Conservation (phyloP, 495 filamentous ascomycete genomes). For the Neurospora discreta region DNA sequence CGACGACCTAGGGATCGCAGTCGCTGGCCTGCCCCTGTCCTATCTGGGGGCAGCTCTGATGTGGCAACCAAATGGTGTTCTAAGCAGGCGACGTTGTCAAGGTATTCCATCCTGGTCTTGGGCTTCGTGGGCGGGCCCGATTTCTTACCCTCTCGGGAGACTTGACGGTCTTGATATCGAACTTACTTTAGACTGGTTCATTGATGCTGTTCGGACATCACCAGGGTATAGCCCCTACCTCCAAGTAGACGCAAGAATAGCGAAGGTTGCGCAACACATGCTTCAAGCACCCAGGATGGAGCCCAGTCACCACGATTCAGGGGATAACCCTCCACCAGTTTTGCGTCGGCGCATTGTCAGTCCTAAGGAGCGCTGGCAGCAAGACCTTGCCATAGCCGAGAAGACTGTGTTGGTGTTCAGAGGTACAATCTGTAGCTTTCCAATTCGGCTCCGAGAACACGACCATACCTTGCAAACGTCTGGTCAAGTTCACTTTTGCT, state of each 20-base stretch:
- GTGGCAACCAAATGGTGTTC: not conserved
- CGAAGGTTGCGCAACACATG: not conserved
- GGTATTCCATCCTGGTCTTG: not conserved
- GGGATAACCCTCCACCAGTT: not conserved
- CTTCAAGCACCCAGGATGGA: not conserved
- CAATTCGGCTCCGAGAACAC: not conserved
- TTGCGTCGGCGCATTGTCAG: not conserved
- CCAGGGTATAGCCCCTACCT: not conserved
- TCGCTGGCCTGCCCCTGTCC: not conserved
- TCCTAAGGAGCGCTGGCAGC: not conserved
- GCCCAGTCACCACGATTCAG: not conserved
- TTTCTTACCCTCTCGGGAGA: not conserved
- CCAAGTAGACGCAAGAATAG: not conserved
- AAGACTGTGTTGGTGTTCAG: not conserved
- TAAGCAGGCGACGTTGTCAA: not conserved
- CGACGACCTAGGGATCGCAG: not conserved
- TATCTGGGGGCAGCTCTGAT: not conserved
- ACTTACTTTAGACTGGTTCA: not conserved
- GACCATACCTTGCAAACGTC: not conserved
- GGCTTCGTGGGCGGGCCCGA: not conserved
- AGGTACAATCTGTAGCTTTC: not conserved
- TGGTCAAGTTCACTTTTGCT: not conserved
- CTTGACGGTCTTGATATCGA: not conserved
- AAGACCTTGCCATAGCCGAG: not conserved
- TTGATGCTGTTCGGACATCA: not conserved